These are phyloP conservation scores for Lindgomyces ingoldianus DNA, from an alignment of 495 filamentous ascomycete genomes.

Conservation along the genomic window DNA sequence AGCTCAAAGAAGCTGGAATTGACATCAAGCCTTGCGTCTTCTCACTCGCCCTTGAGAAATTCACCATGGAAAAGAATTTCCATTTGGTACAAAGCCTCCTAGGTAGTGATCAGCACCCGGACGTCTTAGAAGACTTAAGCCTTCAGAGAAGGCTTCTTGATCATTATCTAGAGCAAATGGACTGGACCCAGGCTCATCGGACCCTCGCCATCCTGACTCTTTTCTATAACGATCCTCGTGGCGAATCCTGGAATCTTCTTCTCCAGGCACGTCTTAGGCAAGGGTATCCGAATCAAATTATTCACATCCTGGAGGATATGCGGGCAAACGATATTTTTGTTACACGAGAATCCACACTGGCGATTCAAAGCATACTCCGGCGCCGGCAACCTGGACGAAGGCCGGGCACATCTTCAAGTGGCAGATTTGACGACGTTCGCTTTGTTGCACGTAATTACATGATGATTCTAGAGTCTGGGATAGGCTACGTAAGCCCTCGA, in stretches of 20 bases:
- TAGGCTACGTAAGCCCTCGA: conserved; percentile 40
- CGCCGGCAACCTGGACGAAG: conserved; percentile 11
- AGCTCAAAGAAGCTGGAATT: conserved; percentile 61
- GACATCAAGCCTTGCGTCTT: conserved; percentile 60
- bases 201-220: conserved; percentile 54
- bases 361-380: conserved; percentile 14
- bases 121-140: conserved; percentile 64
- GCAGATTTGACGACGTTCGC: conserved; percentile 36
- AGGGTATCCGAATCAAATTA: conserved; percentile 23
- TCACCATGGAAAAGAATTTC: conserved; percentile 56
- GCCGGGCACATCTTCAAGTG: conserved; percentile 7
- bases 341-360: conserved; percentile 2
- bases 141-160: conserved; percentile 60
- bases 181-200: conserved; percentile 57
- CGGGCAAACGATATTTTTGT: conserved; percentile 9
- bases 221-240: conserved; percentile 27
- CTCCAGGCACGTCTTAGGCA: conserved; percentile 44
- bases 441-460: conserved; percentile 44
- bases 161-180: conserved; percentile 52
- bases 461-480: conserved; percentile 42
- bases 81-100: conserved; percentile 50
- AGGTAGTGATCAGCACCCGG: conserved; percentile 72
- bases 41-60: conserved; percentile 57
- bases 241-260: conserved; percentile 47
- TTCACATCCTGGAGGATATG: conserved; percentile 27